Conservation (phyloP, 2,329 filamentous ascomycete species). For the Lachnellula suecica region DNA sequence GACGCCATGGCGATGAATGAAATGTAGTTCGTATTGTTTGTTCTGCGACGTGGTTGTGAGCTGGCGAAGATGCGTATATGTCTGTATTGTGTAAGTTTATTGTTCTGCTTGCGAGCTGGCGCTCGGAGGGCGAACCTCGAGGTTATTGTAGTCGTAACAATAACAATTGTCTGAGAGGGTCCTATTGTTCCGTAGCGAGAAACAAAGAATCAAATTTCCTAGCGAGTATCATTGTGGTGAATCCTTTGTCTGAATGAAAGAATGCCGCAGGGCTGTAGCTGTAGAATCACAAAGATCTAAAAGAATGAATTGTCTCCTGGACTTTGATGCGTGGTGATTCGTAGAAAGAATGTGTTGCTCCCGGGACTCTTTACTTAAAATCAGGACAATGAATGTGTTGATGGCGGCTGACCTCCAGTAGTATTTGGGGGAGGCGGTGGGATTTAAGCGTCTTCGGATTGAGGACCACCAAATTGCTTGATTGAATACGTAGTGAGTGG, state of each 20-base stretch:
- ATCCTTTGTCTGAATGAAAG: slow-evolving; percentile 9
- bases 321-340: not conserved
- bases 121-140: slow-evolving; percentile 3
- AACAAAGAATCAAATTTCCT: slow-evolving; percentile 14
- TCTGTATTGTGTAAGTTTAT: not conserved
- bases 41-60: not conserved
- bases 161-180: not conserved
- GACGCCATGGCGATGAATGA: slow-evolving; percentile 7
- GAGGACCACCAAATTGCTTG: too few species aligned
- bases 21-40: not conserved
- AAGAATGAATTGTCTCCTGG: slow-evolving; percentile 8
- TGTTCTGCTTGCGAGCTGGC: not conserved
- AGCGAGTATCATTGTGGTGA: slow-evolving; percentile 24
- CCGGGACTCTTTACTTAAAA: not conserved
- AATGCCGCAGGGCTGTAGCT: too few species aligned
- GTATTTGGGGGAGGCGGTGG: too few species aligned
- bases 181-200: slow-evolving; percentile 18
- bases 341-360: not conserved
- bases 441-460: too few species aligned
- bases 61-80: not conserved
- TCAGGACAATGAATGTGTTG: not conserved
- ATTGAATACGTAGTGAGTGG: too few species aligned
- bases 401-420: too few species aligned
- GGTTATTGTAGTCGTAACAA: slow-evolving; percentile 1
- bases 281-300: slow-evolving; percentile 6